Evolutionary conservation across 768 basidiomycete species (phyloP).

Genomic region (Pisolithus albus): DNA sequence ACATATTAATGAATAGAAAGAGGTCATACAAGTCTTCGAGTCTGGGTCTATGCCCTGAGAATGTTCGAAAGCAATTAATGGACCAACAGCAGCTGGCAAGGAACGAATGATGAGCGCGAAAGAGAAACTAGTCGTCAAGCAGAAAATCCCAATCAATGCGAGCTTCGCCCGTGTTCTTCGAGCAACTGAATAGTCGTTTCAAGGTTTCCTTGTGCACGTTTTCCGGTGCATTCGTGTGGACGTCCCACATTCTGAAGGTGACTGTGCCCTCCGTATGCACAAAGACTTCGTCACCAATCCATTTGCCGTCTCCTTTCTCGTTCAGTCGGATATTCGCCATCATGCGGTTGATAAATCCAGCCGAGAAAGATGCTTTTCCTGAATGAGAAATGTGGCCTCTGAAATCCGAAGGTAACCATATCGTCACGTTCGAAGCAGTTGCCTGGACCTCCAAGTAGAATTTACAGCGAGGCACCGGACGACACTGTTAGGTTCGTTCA

Average conservation of each 20-base stretch:
- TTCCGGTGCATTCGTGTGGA: constrained; percentile 58
- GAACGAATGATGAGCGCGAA: neutral
- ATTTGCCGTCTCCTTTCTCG: constrained; percentile 28
- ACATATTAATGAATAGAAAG: neutral
- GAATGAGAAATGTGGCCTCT: constrained; percentile 55
- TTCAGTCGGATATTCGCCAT: constrained; percentile 46
- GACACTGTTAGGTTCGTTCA: constrained; percentile 39
- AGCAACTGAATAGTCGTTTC: constrained; percentile 57
- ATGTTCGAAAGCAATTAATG: too few species aligned
- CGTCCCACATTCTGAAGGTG: constrained; percentile 76
- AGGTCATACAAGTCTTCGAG: neutral
- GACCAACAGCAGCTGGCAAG: neutral
- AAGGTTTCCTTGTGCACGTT: constrained; percentile 53
- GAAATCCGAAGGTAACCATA: constrained; percentile 79
- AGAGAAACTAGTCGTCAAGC: constrained; percentile 49
- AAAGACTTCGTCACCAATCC: constrained; percentile 54
- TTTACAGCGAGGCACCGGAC: constrained; percentile 44
- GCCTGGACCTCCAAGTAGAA: constrained; percentile 63
- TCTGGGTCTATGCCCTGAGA: too few species aligned
- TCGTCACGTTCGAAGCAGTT: constrained; percentile 59
- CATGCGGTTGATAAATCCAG: constrained; percentile 69
- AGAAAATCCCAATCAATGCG: constrained; percentile 75
- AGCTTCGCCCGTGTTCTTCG: constrained; percentile 44
- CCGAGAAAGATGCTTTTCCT: constrained; percentile 51
- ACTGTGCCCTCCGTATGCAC: constrained; percentile 56